A percentile compares a stretch with the other conserved stretches of the same genome.
Evolutionary conservation across 768 basidiomycete species (phyloP).

Genomic region (Termitomyces sp.): DNA sequence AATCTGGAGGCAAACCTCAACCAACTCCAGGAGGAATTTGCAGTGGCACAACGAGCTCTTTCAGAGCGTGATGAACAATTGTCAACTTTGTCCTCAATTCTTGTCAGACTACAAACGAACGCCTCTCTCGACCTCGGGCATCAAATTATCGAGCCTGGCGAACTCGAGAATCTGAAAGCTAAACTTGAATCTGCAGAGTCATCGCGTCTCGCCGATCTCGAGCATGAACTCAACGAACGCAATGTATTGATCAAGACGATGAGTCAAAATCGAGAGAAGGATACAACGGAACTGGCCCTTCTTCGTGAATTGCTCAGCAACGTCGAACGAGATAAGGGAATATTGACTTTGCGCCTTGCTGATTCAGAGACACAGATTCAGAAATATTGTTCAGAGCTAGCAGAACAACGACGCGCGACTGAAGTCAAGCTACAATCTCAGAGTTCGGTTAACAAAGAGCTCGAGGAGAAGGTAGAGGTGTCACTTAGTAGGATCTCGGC

Average conservation of each 20-base stretch:
- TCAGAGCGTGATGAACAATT: slow-evolving; percentile 20
- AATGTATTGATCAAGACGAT: slow-evolving; percentile 5
- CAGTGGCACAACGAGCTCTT: slow-evolving; percentile 14
- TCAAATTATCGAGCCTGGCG: background rate
- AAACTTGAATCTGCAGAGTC: slow-evolving; percentile 11
- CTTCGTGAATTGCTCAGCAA: slow-evolving; percentile 8
- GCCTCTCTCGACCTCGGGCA: slow-evolving; percentile 9
- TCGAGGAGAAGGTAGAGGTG: slow-evolving; percentile 2
- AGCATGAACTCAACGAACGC: slow-evolving; percentile 14
- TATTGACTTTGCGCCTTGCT: slow-evolving; percentile 8
- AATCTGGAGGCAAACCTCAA: slow-evolving; percentile 16
- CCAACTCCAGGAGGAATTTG: slow-evolving; percentile 13
- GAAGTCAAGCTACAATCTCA: slow-evolving; percentile 3
- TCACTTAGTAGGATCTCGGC: background rate
- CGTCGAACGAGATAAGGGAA: slow-evolving; percentile 3
- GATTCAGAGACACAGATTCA: slow-evolving; percentile 2
- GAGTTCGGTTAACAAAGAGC: background rate
- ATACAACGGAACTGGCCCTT: slow-evolving; percentile 7
- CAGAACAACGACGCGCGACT: background rate
- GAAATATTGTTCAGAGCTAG: background rate
- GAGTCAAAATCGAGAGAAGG: slow-evolving; percentile 10
- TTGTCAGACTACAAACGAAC: slow-evolving; percentile 13
- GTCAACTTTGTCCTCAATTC: slow-evolving; percentile 15
- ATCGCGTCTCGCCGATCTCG: slow-evolving; percentile 6
- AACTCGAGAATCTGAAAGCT: slow-evolving; percentile 12